phyloP scores from a whole-genome alignment of 2,329 filamentous ascomycete genomes.

The Aspergillus chevalieri region DNA sequence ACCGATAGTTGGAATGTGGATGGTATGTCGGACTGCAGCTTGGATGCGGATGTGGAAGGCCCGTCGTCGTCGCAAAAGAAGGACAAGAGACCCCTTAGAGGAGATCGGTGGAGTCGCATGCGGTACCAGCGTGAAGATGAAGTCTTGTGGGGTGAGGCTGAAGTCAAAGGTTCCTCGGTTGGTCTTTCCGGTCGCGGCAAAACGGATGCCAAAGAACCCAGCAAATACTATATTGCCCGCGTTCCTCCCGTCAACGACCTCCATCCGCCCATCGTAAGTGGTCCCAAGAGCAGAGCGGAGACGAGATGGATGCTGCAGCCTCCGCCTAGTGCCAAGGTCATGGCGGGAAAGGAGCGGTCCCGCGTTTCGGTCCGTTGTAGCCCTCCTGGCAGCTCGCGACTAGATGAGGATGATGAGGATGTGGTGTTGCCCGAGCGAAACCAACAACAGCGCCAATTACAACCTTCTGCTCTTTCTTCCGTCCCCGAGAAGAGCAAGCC shows the following conservation, averaged over 20 bases:
- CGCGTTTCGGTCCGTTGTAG: conserved; percentile 15
- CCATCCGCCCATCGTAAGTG: conserved; percentile 77
- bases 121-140: conserved; percentile 85
- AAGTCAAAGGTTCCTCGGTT: conserved; percentile 51
- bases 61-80: conserved; percentile 28
- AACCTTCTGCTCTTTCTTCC: not conserved
- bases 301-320: conserved; percentile 90
- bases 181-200: conserved; percentile 38
- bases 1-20: conserved; percentile 53
- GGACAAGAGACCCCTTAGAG: conserved; percentile 40
- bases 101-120: conserved; percentile 68
- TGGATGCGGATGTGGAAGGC: conserved; percentile 27
- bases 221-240: conserved; percentile 55
- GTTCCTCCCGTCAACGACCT: conserved; percentile 79
- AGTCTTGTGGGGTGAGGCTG: conserved; percentile 67
- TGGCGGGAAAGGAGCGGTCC: conserved; percentile 69
- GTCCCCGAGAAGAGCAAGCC: conserved; percentile 4
- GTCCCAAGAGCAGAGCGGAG: conserved; percentile 61
- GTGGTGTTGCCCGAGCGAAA: conserved; percentile 2
- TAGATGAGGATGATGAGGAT: conserved; percentile 6
- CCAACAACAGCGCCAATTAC: conserved; percentile 1
- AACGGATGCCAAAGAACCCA: conserved; percentile 30
- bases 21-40: conserved; percentile 29
- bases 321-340: conserved; percentile 79
- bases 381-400: conserved; percentile 9